Evolutionary conservation across 164 flowering plant genomes (phyloP), one percentile per base, ranked within the genome.

Genomic region (Brasenia schreberi): DNA sequence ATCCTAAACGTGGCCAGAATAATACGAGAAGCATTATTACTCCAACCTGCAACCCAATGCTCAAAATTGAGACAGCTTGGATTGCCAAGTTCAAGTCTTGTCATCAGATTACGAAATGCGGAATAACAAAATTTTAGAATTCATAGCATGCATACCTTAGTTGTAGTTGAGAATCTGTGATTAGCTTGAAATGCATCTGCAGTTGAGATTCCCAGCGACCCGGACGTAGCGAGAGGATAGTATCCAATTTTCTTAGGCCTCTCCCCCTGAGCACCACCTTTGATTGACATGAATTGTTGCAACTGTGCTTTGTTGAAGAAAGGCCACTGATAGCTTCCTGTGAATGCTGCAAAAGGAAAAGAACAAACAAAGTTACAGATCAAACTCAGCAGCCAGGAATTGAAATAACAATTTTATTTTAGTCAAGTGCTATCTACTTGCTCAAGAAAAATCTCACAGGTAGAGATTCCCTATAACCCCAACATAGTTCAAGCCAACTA

Each of bases 251-350:
- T 82, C 68, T 73, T 77, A 6, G 69, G 42, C 75, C 78, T 77
- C 17, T 82, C 88, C 59, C 80, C 88, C 67, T 76, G 82, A 62
- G 68, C 68, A 70, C 61, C 66, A 68, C 61, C 66, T 70, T 79
- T 79, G 67, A 73, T 78, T 63, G 83, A 61, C 82, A 77, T 70
- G 70, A 77, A 73, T 62, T 80, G 85, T 67, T 81, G 85, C 66
- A 76, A 63, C 39, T 83, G 72, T 61, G 84, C 74, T 49, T 71
- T 78, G 79, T 84, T 83, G 76, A 78, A 80, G 71, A 78, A 81
- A 7, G 87, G 76, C 85, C 88, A 83, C 45, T 74, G 85, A 64
- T 74, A 56, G 17, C 69, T 76, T 63, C 75, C 75, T 72, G 63
- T 52, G 71, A 49, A 77, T 49, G 68, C 87, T 82, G 71, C 68